These are phyloP conservation scores for Coprinopsis cinerea DNA, from an alignment of 768 basidiomycete genomes.

Conservation along the genomic window DNA sequence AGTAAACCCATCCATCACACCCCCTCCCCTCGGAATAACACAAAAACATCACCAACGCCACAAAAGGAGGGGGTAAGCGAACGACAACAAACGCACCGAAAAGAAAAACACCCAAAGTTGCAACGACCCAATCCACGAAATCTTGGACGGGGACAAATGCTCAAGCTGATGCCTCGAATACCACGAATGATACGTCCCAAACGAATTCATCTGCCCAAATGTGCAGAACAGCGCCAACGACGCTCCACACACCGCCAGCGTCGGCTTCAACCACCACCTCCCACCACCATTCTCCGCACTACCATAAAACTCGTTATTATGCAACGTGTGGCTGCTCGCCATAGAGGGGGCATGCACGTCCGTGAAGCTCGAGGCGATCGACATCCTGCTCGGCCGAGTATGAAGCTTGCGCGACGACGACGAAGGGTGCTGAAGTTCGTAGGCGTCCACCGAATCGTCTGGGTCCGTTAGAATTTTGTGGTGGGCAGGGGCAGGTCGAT, in stretches of 20 bases:
- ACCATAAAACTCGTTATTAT: neutral
- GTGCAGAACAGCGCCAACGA: conserved; percentile 63
- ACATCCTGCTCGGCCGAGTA: conserved; percentile 1
- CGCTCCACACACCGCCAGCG: conserved; percentile 55
- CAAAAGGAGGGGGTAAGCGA: neutral
- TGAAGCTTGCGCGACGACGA: too few species aligned
- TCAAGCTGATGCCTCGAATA: conserved; percentile 56
- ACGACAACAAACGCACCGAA: conserved; percentile 39
- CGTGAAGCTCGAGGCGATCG: neutral
- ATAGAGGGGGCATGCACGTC: neutral
- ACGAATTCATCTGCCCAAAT: conserved; percentile 68
- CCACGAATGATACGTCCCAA: conserved; percentile 68
- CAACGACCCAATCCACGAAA: conserved; percentile 68
- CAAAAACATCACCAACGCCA: neutral
- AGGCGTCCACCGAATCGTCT: too few species aligned
- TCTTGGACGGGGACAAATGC: conserved; percentile 43
- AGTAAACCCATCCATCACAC: neutral
- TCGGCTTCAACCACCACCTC: conserved; percentile 5
- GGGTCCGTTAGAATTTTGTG: too few species aligned
- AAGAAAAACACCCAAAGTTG: conserved; percentile 69
- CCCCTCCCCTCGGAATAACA: neutral
- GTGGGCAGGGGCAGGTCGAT: too few species aligned
- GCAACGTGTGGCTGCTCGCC: neutral
- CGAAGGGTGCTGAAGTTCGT: too few species aligned
- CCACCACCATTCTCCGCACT: too few species aligned